Conservation (phyloP, 176 grass and related monocot species). For the Oryza glaberrima region DNA sequence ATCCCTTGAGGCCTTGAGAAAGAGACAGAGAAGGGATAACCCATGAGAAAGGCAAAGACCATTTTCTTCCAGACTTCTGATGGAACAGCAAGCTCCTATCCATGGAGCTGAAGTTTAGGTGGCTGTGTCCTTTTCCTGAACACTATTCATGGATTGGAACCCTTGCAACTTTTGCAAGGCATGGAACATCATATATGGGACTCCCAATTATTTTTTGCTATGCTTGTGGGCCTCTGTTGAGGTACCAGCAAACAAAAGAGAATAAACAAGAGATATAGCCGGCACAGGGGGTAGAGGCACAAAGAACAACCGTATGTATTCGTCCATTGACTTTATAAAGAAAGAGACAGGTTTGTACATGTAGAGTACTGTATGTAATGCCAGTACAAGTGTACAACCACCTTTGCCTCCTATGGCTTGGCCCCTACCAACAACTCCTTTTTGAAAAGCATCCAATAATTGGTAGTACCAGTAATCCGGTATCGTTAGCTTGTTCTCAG, state of each 20-base stretch:
- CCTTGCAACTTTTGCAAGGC: conserved; percentile 60
- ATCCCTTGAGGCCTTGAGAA: background rate
- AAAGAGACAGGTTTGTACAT: conserved; percentile 54
- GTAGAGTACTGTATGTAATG: conserved; percentile 14
- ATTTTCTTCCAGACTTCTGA: conserved; percentile 35
- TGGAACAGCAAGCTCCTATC: conserved; percentile 39
- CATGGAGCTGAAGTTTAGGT: conserved; percentile 46
- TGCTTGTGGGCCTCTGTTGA: conserved; percentile 52
- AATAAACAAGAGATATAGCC: conserved; percentile 58
- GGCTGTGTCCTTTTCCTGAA: conserved; percentile 48
- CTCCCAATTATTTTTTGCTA: conserved; percentile 36
- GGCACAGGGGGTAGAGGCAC: conserved; percentile 42
- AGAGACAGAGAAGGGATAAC: conserved; percentile 31
- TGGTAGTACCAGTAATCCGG: background rate
- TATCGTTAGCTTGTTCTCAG: conserved; percentile 36
- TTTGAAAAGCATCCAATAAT: conserved; percentile 31
- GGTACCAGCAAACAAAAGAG: conserved; percentile 56
- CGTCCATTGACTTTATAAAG: conserved; percentile 65
- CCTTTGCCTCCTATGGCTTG: background rate
- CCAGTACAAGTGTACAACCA: conserved; percentile 46
- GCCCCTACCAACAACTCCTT: conserved; percentile 35
- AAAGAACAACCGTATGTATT: conserved; percentile 68
- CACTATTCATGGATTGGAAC: conserved; percentile 69
- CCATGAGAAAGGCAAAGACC: conserved; percentile 36
- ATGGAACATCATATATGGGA: conserved; percentile 56